Evolutionary conservation across 306 rosid species (phyloP), one percentile per base, ranked within the genome.

Genomic region (Arachis stenosperma): DNA sequence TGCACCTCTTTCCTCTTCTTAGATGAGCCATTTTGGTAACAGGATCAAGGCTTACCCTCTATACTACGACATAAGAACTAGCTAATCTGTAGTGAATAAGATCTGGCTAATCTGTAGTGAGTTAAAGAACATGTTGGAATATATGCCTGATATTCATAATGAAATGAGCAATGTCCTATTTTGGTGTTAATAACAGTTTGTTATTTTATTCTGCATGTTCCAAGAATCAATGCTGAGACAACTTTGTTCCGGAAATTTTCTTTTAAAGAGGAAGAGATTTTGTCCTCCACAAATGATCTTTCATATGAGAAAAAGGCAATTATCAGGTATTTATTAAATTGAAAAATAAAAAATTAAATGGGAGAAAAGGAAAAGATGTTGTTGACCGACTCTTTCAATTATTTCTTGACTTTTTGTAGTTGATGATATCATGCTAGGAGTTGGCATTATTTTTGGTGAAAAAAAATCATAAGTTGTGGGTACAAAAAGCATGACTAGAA

Each of bases 311-410:
- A 29, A 11, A 73, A 17, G 12, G 62, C 43, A 56, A 62, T n/a
- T 83, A 84, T 84, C 83, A 33, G 82, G 83, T 87, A 86, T 84
- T 12, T 87, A 86, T 84, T 12, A 84, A 86, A 33, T 33, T 33
- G 37, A 15, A 78, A 51, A 61, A 60, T 77, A 54, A 33, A 33
- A 2, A 33, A 33, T 2, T 33, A 33, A 33, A 33, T 4, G 37
- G 27, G 1, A 22, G 27, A 22, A 33, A 33, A 33, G 4, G 37
- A 33, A 4, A 33, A 4, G 37, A 33, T 33, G 27, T 33, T 33
- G 37, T 71, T 46, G 4, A 9, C 64, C 15, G 81, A 80, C 47
- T 88, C 82, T 30, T 87, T 89, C 70, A 86, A 46, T 64, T 43
- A 27, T 13, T 9, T 22, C 9, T 15, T 61, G 51, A 15, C 27